phyloP scores from a whole-genome alignment of 1,139 yeast species.

The Geotrichum klebahnii region DNA sequence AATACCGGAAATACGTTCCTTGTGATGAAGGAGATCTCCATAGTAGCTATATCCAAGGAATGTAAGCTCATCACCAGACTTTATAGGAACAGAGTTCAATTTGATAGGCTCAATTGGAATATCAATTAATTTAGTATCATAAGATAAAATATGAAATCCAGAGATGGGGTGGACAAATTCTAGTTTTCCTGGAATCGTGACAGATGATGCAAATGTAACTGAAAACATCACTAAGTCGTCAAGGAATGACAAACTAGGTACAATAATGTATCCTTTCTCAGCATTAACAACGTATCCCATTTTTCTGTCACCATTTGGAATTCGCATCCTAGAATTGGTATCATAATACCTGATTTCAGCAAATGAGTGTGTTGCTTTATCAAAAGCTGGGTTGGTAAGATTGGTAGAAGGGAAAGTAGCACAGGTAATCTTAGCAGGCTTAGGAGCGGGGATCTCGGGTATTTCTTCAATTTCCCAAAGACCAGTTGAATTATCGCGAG shows the following conservation, averaged over 20 bases:
- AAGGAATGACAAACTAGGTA: slow-evolving; percentile 74
- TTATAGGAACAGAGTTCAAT: slow-evolving; percentile 54
- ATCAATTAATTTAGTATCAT: slow-evolving; percentile 68
- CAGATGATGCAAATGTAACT: slow-evolving; percentile 79
- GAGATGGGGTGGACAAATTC: slow-evolving; percentile 84
- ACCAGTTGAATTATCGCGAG: slow-evolving; percentile 77
- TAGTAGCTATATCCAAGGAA: slow-evolving; percentile 78
- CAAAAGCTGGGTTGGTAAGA: slow-evolving; percentile 61
- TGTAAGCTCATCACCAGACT: slow-evolving; percentile 68
- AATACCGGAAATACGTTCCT: slow-evolving; percentile 71
- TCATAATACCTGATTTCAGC: slow-evolving; percentile 61
- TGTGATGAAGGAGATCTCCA: slow-evolving; percentile 70
- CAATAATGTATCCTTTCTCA: slow-evolving; percentile 69
- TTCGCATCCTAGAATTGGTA: slow-evolving; percentile 61
- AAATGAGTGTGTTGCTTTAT: slow-evolving; percentile 49
- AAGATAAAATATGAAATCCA: slow-evolving; percentile 77
- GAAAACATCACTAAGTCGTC: slow-evolving; percentile 79
- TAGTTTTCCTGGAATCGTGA: slow-evolving; percentile 74
- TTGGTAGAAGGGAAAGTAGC: slow-evolving; percentile 47
- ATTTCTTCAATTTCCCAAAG: slow-evolving; percentile 77
- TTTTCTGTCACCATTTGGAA: slow-evolving; percentile 63
- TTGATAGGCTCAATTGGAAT: slow-evolving; percentile 63
- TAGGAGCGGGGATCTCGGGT: slow-evolving; percentile 34
- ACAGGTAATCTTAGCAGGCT: slow-evolving; percentile 51
- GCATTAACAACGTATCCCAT: slow-evolving; percentile 82